A percentile compares a stretch with the other conserved stretches of the same genome.
Conservation (phyloP, 164 flowering plant species). For the Dillenia suffruticosa region DNA sequence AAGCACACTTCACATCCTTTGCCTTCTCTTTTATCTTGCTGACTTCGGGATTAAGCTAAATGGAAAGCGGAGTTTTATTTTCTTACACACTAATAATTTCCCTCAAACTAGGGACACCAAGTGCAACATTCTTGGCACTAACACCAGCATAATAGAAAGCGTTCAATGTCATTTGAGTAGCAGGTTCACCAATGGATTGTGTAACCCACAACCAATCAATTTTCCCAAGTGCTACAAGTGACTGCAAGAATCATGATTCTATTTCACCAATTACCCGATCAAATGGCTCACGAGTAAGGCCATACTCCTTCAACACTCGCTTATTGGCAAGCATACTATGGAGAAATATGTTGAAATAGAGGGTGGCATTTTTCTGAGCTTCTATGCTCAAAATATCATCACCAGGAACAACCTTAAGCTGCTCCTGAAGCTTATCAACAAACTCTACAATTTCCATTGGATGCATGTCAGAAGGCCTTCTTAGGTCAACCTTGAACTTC, state of each 20-base stretch:
- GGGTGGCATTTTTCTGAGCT: conserved; percentile 98
- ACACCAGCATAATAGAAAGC: conserved; percentile 99
- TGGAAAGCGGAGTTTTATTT: conserved; percentile 98
- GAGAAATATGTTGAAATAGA: conserved; percentile 79
- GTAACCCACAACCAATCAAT: conserved; percentile 99
- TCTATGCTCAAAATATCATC: conserved; percentile 84
- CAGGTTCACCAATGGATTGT: conserved; percentile 99
- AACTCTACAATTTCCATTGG: conserved; percentile 99
- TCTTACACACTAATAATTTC: conserved; percentile 98
- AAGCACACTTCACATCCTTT: too few relatives aligned
- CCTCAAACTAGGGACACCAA: conserved; percentile 95
- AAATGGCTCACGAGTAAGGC: conserved; percentile 90
- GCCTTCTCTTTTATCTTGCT: too few relatives aligned
- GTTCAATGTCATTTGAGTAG: conserved; percentile 97
- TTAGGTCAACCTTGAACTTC: conserved; percentile 81
- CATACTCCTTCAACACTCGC: conserved; percentile 86
- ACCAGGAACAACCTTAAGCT: conserved; percentile 93
- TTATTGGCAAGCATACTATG: conserved; percentile 95
- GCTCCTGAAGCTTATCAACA: conserved; percentile 93
- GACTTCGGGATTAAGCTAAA: conserved; percentile 79
- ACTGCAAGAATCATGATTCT: conserved; percentile 90
- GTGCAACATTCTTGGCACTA: conserved; percentile 98
- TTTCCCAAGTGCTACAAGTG: conserved; percentile 98
- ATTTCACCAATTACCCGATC: conserved; percentile 99
- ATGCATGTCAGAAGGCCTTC: conserved; percentile 92